Evolutionary conservation across 352 stramenopile species (phyloP).

Genomic region (Peronospora tabacina): DNA sequence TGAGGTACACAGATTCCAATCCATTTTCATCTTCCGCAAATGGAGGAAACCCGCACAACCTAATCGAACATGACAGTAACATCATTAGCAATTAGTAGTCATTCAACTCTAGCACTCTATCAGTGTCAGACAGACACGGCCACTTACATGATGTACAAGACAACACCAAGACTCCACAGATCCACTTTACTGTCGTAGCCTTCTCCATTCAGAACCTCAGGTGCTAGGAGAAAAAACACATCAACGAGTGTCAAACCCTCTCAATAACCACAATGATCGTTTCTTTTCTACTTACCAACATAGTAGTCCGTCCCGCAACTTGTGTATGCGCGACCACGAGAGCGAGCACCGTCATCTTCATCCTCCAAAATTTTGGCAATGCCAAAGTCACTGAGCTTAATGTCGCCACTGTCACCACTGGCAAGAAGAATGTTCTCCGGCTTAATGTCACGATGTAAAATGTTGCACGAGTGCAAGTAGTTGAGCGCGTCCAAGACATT

Average conservation of each 20-base stretch:
- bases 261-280: background rate
- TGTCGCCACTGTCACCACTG: slow-evolving; percentile 59
- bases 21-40: slow-evolving; percentile 78
- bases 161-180: slow-evolving; percentile 78
- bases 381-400: slow-evolving; percentile 81
- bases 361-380: slow-evolving; percentile 82
- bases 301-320: slow-evolving; percentile 86
- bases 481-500: slow-evolving; percentile 67
- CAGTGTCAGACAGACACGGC: background rate
- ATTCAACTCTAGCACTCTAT: background rate
- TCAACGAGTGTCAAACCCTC: slow-evolving; percentile 6
- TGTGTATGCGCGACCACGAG: slow-evolving; percentile 73
- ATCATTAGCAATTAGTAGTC: slow-evolving; percentile 1
- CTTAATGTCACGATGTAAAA: slow-evolving; percentile 79
- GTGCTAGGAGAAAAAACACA: slow-evolving; percentile 25
- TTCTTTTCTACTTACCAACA: slow-evolving; percentile 39
- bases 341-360: slow-evolving; percentile 60
- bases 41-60: slow-evolving; percentile 74
- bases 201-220: slow-evolving; percentile 79
- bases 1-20: slow-evolving; percentile 77
- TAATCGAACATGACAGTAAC: slow-evolving; percentile 6
- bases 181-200: slow-evolving; percentile 86
- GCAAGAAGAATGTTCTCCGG: slow-evolving; percentile 77
- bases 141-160: slow-evolving; percentile 83
- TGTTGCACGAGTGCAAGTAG: slow-evolving; percentile 77